Conservation (phyloP, 2,329 filamentous ascomycete genomes). For the Phialophora macrospora region DNA sequence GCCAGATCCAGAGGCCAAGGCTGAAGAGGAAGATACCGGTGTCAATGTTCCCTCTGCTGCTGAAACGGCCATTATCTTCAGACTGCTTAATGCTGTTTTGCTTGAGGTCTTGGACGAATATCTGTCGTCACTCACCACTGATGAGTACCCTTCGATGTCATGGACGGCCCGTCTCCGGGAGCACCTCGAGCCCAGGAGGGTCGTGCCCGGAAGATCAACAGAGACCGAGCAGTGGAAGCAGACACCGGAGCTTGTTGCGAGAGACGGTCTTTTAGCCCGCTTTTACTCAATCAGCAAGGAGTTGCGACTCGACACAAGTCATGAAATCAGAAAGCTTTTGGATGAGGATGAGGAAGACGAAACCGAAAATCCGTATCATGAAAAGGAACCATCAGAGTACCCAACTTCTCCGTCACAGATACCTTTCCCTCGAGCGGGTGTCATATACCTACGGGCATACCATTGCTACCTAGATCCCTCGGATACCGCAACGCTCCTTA, state of each 20-base stretch:
- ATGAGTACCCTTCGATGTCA: conserved; percentile 43
- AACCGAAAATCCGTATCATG: conserved; percentile 17
- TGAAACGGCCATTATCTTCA: conserved; percentile 58
- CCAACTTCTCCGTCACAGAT: conserved; percentile 39
- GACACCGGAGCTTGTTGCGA: conserved; percentile 56
- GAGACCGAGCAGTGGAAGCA: conserved; percentile 58
- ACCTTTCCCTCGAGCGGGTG: conserved; percentile 36
- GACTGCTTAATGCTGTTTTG: conserved; percentile 65
- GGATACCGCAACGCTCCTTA: conserved; percentile 20
- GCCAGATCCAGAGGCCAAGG: conserved; percentile 64
- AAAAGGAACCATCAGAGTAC: conserved; percentile 37
- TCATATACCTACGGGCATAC: conserved; percentile 34
- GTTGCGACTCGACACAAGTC: conserved; percentile 25
- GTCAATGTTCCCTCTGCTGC: conserved; percentile 51
- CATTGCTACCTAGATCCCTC: conserved; percentile 24
- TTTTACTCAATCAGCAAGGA: conserved; percentile 43
- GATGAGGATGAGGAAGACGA: conserved; percentile 24
- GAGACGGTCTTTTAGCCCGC: conserved; percentile 62
- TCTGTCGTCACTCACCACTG: conserved; percentile 30
- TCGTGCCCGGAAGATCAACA: conserved; percentile 56
- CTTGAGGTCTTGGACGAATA: conserved; percentile 67
- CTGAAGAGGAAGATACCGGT: conserved; percentile 55
- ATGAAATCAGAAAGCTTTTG: conserved; percentile 28
- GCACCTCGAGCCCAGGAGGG: conserved; percentile 58
- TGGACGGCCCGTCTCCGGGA: conserved; percentile 61